Evolutionary conservation across 352 stramenopile species (phyloP).

Genomic region (Pythium vanterpoolii): DNA sequence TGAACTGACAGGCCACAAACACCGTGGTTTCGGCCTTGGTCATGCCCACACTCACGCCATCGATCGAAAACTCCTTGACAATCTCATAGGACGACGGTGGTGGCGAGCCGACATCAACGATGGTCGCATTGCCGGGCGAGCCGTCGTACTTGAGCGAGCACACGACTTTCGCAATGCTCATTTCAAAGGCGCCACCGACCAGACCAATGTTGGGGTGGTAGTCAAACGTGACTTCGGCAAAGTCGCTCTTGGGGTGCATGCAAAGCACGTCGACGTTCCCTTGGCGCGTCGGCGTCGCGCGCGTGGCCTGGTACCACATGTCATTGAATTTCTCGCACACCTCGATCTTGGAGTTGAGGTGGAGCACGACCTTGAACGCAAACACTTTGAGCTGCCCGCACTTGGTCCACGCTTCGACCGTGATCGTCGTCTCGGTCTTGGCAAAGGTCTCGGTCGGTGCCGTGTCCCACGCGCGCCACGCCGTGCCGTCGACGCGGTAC

Average conservation of each 20-base stretch:
- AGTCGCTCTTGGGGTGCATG: constrained; percentile 32
- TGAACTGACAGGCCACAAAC: constrained; percentile 49
- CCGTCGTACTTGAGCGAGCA: constrained; percentile 36
- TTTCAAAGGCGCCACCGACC: background rate
- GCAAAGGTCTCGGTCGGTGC: constrained; percentile 25
- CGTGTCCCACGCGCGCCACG: constrained; percentile 10
- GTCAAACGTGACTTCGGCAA: constrained; percentile 48
- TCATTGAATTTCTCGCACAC: constrained; percentile 33
- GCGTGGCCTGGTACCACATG: constrained; percentile 42
- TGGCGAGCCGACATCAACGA: background rate
- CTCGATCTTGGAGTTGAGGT: constrained; percentile 26
- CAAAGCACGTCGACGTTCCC: constrained; percentile 24
- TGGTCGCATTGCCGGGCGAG: constrained; percentile 1
- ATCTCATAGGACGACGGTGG: constrained; percentile 28
- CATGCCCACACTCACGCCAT: constrained; percentile 36
- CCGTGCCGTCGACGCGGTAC: constrained; percentile 2
- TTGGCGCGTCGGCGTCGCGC: background rate
- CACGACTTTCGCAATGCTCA: constrained; percentile 23
- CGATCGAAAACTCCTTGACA: constrained; percentile 43
- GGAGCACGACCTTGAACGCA: constrained; percentile 29
- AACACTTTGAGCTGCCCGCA: constrained; percentile 29
- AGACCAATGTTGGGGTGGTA: constrained; percentile 27
- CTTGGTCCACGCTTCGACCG: constrained; percentile 38
- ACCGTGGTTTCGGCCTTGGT: constrained; percentile 45
- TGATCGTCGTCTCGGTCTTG: constrained; percentile 41